Conservation (phyloP, 495 filamentous ascomycete genomes). For the Penicillium waksmanii region DNA sequence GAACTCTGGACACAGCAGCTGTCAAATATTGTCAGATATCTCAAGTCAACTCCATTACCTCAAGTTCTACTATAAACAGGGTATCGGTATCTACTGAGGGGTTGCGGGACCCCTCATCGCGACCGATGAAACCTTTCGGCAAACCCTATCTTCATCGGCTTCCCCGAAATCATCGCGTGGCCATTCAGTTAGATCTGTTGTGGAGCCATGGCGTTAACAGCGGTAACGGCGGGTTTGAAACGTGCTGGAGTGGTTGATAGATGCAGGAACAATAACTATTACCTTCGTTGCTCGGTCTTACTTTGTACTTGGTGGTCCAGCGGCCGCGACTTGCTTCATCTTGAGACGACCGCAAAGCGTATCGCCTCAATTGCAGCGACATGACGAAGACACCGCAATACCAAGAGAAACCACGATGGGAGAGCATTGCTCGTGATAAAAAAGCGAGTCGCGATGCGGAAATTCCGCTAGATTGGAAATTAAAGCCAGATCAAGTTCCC, state of each 20-base stretch:
- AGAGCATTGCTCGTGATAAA: background rate
- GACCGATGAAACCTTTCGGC: slow-evolving; percentile 2
- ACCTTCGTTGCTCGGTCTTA: too few relatives aligned
- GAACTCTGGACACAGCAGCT: background rate
- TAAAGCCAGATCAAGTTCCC: background rate
- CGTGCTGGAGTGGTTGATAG: background rate
- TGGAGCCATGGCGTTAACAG: slow-evolving; percentile 2
- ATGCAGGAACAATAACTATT: background rate
- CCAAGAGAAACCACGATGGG: background rate
- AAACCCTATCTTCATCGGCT: slow-evolving; percentile 12
- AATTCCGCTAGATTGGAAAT: background rate
- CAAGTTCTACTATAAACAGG: background rate
- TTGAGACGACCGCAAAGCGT: too few relatives aligned
- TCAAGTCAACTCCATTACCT: background rate
- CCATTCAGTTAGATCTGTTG: background rate
- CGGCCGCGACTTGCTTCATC: too few relatives aligned
- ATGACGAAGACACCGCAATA: background rate
- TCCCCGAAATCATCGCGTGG: background rate
- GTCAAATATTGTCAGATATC: background rate
- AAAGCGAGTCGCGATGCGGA: background rate
- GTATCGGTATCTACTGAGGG: slow-evolving; percentile 3
- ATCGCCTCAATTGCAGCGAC: background rate
- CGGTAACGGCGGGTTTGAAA: background rate
- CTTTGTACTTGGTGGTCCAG: too few relatives aligned
- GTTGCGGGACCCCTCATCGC: background rate